These are phyloP conservation scores for Zea mays DNA, from an alignment of 176 grass and related monocot species.

Conservation along the genomic window DNA sequence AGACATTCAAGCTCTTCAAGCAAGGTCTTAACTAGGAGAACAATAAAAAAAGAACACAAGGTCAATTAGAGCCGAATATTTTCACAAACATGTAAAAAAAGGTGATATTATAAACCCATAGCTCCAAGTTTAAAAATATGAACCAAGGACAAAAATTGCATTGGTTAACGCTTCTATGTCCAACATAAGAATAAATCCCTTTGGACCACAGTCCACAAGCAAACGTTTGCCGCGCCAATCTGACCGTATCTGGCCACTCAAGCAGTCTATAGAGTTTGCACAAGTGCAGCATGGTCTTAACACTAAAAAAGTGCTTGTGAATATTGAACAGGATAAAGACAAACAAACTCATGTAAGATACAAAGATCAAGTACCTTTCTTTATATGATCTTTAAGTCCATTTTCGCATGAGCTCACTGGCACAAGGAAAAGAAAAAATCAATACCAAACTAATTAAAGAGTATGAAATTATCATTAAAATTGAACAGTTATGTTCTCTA, in stretches of 20 bases:
- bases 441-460: constrained; percentile 19
- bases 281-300: not conserved
- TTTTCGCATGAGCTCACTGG: constrained; percentile 54
- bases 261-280: not conserved
- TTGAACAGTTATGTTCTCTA: not conserved
- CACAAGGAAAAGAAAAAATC: constrained; percentile 4
- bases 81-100: constrained; percentile 17
- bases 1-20: constrained; percentile 54
- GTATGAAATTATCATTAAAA: not conserved
- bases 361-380: constrained; percentile 43
- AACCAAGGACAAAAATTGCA: not conserved
- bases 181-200: not conserved
- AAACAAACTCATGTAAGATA: constrained; percentile 8
- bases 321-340: constrained; percentile 9
- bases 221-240: not conserved
- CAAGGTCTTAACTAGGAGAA: constrained; percentile 45
- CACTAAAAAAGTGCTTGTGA: not conserved
- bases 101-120: not conserved
- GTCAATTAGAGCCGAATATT: not conserved
- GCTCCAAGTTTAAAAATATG: not conserved
- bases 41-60: constrained; percentile 22
- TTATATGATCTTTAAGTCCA: constrained; percentile 53
- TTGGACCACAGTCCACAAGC: not conserved
- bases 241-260: not conserved
- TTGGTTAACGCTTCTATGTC: not conserved